These are phyloP conservation scores for Pezicula radicicola DNA, from an alignment of 2,329 filamentous ascomycete genomes.

Conservation along the genomic window DNA sequence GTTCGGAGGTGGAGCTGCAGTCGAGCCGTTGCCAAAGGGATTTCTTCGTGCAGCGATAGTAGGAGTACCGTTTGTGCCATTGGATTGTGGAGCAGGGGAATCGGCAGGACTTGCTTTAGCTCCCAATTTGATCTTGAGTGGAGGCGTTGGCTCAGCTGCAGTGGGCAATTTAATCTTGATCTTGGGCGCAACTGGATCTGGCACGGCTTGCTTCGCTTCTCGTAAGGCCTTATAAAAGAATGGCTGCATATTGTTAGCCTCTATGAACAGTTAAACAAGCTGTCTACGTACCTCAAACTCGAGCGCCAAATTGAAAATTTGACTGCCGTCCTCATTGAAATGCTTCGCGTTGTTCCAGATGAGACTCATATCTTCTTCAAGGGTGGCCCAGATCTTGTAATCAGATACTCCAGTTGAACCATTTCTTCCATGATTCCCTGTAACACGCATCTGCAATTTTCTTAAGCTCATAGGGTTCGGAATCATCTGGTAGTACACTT, in stretches of 20 bases:
- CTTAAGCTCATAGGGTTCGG: constrained; percentile 76
- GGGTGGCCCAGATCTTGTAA: constrained; percentile 78
- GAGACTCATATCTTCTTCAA: constrained; percentile 75
- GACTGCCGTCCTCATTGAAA: constrained; percentile 90
- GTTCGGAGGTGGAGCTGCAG: constrained; percentile 18
- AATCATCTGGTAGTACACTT: constrained; percentile 86
- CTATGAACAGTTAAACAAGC: not conserved
- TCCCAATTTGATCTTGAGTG: constrained; percentile 70
- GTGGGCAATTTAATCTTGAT: constrained; percentile 74
- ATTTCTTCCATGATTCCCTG: constrained; percentile 67
- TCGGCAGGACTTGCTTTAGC: constrained; percentile 47
- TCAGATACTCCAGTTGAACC: constrained; percentile 59
- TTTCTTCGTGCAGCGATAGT: constrained; percentile 22
- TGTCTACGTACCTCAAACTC: constrained; percentile 67
- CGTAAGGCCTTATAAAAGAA: constrained; percentile 67
- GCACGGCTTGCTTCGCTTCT: constrained; percentile 69
- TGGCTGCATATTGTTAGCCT: constrained; percentile 44
- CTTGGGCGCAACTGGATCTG: constrained; percentile 70
- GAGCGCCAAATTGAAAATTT: constrained; percentile 73
- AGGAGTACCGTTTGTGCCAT: constrained; percentile 32
- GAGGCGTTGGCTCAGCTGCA: constrained; percentile 45
- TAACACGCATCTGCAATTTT: constrained; percentile 72
- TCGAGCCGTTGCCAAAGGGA: constrained; percentile 22
- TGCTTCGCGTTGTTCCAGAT: constrained; percentile 86
- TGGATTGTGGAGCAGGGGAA: constrained; percentile 46